Percentiles rank a stretch among this genome's conserved stretches.
Conservation (phyloP, 495 filamentous ascomycete genomes). For the Hypoxylon trugodes region DNA sequence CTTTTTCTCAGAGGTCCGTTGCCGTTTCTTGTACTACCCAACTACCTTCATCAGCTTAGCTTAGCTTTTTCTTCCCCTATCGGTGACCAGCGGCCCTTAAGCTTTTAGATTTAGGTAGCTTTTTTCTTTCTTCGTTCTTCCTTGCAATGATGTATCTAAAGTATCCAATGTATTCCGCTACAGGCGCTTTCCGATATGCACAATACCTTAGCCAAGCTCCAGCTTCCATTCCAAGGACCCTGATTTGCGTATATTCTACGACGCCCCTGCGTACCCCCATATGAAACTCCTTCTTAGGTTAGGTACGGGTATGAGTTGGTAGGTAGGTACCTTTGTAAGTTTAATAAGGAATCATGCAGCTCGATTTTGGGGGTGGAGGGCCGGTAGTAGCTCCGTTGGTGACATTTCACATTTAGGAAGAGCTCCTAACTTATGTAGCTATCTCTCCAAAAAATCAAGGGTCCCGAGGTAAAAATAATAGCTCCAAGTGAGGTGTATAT, state of each 20-base stretch:
- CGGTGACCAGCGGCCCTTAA: slow-evolving; percentile 25
- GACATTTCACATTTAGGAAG: not conserved
- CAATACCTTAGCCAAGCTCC: slow-evolving; percentile 15
- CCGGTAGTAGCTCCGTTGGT: slow-evolving; percentile 32
- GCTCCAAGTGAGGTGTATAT: slow-evolving; percentile 17
- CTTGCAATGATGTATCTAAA: too few relatives aligned
- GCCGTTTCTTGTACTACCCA: slow-evolving; percentile 12
- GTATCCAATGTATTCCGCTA: too few relatives aligned
- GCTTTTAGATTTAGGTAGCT: not conserved
- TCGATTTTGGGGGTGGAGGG: slow-evolving; percentile 15
- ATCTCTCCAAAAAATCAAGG: slow-evolving; percentile 15
- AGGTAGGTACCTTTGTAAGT: too few relatives aligned
- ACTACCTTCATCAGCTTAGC: not conserved
- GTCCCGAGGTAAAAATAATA: slow-evolving; percentile 15
- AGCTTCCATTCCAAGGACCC: slow-evolving; percentile 13
- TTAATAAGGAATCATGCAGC: too few relatives aligned
- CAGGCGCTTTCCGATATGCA: slow-evolving; percentile 42
- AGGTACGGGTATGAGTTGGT: too few relatives aligned
- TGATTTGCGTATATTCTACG: slow-evolving; percentile 24
- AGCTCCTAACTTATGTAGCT: not conserved
- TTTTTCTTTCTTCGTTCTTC: too few relatives aligned
- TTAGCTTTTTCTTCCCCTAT: slow-evolving; percentile 10
- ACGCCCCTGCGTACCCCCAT: slow-evolving; percentile 32
- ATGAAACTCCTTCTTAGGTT: not conserved
- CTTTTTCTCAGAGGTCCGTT: not conserved